These are phyloP conservation scores for Tricladium varicosporioides DNA, from an alignment of 2,329 filamentous ascomycete genomes.

Conservation along the genomic window DNA sequence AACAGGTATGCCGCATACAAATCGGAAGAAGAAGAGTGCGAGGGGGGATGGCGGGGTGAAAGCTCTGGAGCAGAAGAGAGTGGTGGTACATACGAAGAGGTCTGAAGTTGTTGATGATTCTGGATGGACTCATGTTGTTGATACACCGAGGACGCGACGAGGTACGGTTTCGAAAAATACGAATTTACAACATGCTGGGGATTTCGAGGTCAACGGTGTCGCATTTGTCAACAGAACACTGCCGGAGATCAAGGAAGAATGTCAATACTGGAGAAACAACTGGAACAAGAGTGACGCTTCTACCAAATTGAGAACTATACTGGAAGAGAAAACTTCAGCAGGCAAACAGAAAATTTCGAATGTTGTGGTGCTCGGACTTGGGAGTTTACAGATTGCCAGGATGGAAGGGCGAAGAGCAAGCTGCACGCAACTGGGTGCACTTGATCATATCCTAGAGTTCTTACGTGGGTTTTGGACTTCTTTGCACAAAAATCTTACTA, in stretches of 20 bases:
- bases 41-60: not conserved
- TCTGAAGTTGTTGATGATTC: conserved; percentile 31
- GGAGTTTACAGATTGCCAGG: conserved; percentile 31
- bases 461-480: conserved; percentile 15
- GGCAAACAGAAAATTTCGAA: conserved; percentile 21
- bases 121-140: conserved; percentile 36
- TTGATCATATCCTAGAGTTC: conserved; percentile 26
- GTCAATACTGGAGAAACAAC: conserved; percentile 22
- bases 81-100: conserved; percentile 29
- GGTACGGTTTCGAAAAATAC: conserved; percentile 6
- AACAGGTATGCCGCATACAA: conserved; percentile 27
- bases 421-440: conserved; percentile 32
- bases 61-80: conserved; percentile 5
- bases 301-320: conserved; percentile 15
- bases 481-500: not conserved
- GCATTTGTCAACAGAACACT: conserved; percentile 30
- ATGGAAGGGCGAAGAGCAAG: conserved; percentile 30
- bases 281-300: conserved; percentile 29
- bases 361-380: conserved; percentile 32
- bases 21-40: conserved; percentile 27
- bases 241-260: conserved; percentile 29
- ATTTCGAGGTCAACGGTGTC: conserved; percentile 29
- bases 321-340: conserved; percentile 10
- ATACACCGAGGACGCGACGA: conserved; percentile 18
- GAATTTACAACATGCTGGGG: conserved; percentile 22